Evolutionary conservation across 2,329 filamentous ascomycete genomes (phyloP).

Genomic region (Arthrobotrys sinensis): DNA sequence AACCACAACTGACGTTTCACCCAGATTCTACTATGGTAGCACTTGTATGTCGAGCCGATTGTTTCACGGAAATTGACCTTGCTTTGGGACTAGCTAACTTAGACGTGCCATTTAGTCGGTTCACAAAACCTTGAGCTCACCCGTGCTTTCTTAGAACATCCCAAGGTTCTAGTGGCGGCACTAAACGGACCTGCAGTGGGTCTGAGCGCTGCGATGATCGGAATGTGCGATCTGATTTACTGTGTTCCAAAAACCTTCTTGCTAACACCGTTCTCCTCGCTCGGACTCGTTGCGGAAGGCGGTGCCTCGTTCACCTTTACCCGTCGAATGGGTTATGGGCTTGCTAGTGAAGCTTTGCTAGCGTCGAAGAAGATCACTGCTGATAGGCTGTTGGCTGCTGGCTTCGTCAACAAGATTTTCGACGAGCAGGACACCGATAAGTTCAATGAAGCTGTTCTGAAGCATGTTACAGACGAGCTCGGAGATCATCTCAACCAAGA

Average conservation of each 20-base stretch:
- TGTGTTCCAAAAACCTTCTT: conserved; percentile 74
- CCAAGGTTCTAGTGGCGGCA: conserved; percentile 91
- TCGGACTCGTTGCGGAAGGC: conserved; percentile 92
- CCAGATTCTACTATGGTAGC: conserved; percentile 43
- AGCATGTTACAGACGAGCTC: conserved; percentile 84
- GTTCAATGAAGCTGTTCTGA: conserved; percentile 80
- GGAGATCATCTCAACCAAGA: conserved; percentile 85
- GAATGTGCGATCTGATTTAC: conserved; percentile 94
- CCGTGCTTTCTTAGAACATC: conserved; percentile 90
- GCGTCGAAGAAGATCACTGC: conserved; percentile 85
- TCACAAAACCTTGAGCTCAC: conserved; percentile 91
- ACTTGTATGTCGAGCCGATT: conserved; percentile 44
- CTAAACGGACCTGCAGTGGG: conserved; percentile 94
- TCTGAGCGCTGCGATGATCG: conserved; percentile 85
- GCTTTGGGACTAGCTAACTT: conserved; percentile 1
- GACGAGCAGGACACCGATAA: conserved; percentile 75
- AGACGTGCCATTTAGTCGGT: conserved; percentile 74
- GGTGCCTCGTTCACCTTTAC: conserved; percentile 85
- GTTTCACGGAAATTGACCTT: background rate
- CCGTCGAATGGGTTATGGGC: conserved; percentile 81
- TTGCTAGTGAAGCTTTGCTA: conserved; percentile 92
- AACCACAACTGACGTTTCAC: conserved; percentile 36
- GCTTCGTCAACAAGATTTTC: conserved; percentile 90
- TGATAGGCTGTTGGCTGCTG: conserved; percentile 80
- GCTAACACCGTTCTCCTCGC: conserved; percentile 89